Conservation (phyloP, 1,139 yeast species). For the Kurtzmaniella natalensis region DNA sequence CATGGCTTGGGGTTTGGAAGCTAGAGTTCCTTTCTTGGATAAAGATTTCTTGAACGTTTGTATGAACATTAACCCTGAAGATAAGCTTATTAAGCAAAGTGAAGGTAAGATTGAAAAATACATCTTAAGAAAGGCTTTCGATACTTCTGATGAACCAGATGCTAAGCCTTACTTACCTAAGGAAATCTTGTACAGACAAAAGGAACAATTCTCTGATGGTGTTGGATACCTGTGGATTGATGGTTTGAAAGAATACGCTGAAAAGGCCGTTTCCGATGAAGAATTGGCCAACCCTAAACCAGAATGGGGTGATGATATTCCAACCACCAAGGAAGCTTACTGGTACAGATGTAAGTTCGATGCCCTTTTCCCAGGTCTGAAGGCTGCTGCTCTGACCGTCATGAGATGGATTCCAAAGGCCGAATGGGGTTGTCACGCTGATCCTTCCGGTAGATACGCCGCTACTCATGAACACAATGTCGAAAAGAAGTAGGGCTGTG, state of each 20-base stretch:
- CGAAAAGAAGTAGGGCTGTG: slow-evolving; percentile 13
- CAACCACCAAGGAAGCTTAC: slow-evolving; percentile 97
- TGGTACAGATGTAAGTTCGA: slow-evolving; percentile 98
- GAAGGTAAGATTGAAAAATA: slow-evolving; percentile 87
- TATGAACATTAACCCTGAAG: slow-evolving; percentile 92
- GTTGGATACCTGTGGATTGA: slow-evolving; percentile 99
- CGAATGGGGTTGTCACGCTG: slow-evolving; percentile 99
- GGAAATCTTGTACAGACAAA: slow-evolving; percentile 98
- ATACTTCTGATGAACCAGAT: slow-evolving; percentile 68
- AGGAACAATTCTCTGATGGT: slow-evolving; percentile 99
- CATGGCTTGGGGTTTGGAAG: slow-evolving; percentile 99
- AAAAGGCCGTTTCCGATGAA: slow-evolving; percentile 80
- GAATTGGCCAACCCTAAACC: slow-evolving; percentile 85
- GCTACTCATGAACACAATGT: slow-evolving; percentile 70
- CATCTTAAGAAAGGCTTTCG: slow-evolving; percentile 94
- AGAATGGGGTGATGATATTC: slow-evolving; percentile 93
- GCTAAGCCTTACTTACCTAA: slow-evolving; percentile 85
- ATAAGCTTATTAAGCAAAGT: slow-evolving; percentile 69
- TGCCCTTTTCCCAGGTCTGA: slow-evolving; percentile 73
- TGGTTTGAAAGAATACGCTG: slow-evolving; percentile 93
- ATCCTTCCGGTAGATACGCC: slow-evolving; percentile 97
- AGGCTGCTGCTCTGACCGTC: slow-evolving; percentile 92
- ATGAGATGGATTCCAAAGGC: slow-evolving; percentile 99
- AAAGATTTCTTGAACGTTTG: slow-evolving; percentile 85
- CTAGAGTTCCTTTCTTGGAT: slow-evolving; percentile 98